Base-by-base conservation (phyloP, 352 stramenopile genomes). In the Globisporangium nodosum region DNA sequence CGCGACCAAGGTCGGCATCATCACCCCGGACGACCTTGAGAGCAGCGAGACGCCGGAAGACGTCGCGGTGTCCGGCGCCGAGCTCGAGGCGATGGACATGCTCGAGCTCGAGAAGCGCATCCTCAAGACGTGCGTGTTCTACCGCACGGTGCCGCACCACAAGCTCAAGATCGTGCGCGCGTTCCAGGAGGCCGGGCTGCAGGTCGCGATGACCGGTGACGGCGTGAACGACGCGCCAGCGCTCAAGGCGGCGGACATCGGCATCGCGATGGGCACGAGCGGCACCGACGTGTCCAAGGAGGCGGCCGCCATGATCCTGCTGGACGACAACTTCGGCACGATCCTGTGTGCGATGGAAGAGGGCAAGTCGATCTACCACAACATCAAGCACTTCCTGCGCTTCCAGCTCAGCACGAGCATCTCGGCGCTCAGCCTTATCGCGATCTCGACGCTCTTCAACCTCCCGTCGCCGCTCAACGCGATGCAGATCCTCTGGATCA, bases 151-250 rank as follows among this genome's bases (percentile, higher is more conserved):
- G 39, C 96, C 96, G 6, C 71, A 92, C 27, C 95, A 99, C 68
- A 99, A 99, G 60, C 80, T 99, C 13, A 94, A 93, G 57, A 97
- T 99, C 64, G 96, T 99, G 9, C 78, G 86, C 6, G 94, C 91
- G 16, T 81, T 98, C 11, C 94, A 98, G 66, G 74, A 87, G 48
- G 76, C 73, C 18, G 77, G 78, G 3, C 45, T 88, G 43, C 80
- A 88, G 68, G 94, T 99, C 46, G 97, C 96, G 6, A 98, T 99
- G 80, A 99, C 97, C n/a, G 97, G 97, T n/a, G 97, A 99, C 65
- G 97, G 97, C 39, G 98, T 98, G 15, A 99, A 99, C 73, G 97
- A 99, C 74, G 97, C 97, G 7, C 97, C 97, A 20, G 96, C 97
- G 4, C 76, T 99, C 9, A 99, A 98, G 67, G 93, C 78, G 1